Conservation (phyloP, 306 rosid genomes). For the Castanea mollissima region DNA sequence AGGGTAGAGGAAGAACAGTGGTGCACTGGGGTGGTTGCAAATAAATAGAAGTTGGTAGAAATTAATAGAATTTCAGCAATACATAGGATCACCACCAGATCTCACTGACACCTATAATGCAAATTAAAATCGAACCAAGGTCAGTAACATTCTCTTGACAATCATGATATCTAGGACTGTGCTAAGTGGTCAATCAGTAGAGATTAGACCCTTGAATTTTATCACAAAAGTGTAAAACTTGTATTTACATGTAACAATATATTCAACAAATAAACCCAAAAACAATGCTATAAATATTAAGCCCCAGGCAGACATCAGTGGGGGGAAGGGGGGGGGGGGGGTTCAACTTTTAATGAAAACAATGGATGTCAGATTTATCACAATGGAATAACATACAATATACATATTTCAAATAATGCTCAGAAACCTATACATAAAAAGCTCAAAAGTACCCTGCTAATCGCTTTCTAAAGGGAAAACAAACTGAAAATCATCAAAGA, state of each 20-base stretch:
- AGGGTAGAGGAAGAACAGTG: background rate
- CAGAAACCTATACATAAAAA: background rate
- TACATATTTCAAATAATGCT: background rate
- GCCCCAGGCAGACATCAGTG: background rate
- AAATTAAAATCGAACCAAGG: background rate
- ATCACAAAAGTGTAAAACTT: no score
- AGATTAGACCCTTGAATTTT: no score
- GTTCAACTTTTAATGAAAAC: background rate
- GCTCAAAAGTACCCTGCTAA: background rate
- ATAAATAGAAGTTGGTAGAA: background rate
- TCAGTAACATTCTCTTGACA: background rate
- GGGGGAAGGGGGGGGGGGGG: no score
- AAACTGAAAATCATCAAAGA: background rate
- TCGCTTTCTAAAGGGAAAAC: background rate
- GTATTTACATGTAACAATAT: background rate
- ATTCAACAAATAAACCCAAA: background rate
- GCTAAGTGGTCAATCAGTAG: no score
- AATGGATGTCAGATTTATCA: background rate
- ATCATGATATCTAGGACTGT: background rate
- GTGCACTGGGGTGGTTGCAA: background rate
- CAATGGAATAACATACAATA: background rate
- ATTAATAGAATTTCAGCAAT: background rate
- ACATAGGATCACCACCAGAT: background rate
- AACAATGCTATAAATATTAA: background rate
- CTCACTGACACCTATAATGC: background rate